Evolutionary conservation across 257 asterid genomes (phyloP).

Genomic region (Catharanthus roseus): DNA sequence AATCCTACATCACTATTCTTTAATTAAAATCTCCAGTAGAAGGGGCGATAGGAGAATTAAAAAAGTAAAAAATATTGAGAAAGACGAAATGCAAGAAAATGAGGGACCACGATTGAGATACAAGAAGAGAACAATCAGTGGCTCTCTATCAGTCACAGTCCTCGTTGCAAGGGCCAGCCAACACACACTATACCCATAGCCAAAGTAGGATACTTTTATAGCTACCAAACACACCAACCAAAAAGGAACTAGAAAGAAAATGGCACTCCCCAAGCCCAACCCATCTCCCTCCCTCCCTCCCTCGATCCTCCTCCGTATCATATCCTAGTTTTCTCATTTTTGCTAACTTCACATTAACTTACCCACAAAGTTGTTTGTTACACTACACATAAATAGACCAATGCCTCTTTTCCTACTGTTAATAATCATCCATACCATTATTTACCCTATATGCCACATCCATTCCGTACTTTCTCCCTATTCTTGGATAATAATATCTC

Average conservation of each 20-base stretch:
- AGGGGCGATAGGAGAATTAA: not conserved
- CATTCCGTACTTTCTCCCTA: too few relatives aligned
- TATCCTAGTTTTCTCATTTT: not conserved
- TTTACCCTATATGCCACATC: not conserved
- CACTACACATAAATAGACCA: not conserved
- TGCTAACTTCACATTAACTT: not conserved
- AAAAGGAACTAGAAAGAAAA: conserved; percentile 8
- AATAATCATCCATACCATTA: not conserved
- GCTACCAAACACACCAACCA: conserved; percentile 14
- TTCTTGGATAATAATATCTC: too few relatives aligned
- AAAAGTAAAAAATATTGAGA: not conserved
- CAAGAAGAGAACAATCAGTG: not conserved
- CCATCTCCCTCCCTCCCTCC: too few relatives aligned
- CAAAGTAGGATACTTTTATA: not conserved
- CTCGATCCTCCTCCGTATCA: too few relatives aligned
- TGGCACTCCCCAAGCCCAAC: too few relatives aligned
- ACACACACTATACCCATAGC: not conserved
- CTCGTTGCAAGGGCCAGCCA: not conserved
- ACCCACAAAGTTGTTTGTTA: not conserved
- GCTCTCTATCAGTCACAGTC: not conserved
- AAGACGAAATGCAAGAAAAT: not conserved
- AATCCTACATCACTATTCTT: too few relatives aligned
- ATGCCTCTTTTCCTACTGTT: not conserved
- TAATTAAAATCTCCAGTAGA: too few relatives aligned
- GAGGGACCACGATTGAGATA: not conserved